Evolutionary conservation across 139 green algal genomes (phyloP).

Genomic region (Protoeuglena noctilucae): DNA sequence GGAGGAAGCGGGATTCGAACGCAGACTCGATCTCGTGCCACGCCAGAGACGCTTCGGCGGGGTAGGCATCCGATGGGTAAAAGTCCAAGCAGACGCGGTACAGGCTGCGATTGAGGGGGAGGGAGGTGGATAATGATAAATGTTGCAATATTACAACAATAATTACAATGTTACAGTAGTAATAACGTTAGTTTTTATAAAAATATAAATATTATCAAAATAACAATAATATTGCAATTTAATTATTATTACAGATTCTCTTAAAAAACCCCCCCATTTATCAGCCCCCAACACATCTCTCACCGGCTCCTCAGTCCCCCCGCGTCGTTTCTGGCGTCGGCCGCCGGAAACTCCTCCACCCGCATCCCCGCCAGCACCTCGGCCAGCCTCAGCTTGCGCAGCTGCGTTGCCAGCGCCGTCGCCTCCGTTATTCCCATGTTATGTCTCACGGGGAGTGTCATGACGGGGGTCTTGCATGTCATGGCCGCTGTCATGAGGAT

Average conservation of each 20-base stretch:
- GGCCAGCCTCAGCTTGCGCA: conserved; percentile 64
- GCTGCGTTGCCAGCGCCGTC: conserved; percentile 38
- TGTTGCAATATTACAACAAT: too few relatives aligned
- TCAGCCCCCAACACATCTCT: too few relatives aligned
- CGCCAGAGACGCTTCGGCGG: neutral
- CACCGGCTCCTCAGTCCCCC: neutral
- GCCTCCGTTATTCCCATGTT: conserved; percentile 13
- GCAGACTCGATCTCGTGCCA: neutral
- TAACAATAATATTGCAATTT: too few relatives aligned
- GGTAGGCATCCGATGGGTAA: neutral
- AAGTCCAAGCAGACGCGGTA: neutral
- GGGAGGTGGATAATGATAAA: too few relatives aligned
- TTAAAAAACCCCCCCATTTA: too few relatives aligned
- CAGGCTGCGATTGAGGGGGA: too few relatives aligned
- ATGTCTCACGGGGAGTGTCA: conserved; percentile 64
- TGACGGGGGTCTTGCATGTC: conserved; percentile 77
- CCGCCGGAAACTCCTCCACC: conserved; percentile 7
- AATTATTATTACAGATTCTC: too few relatives aligned
- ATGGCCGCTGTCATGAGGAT: conserved; percentile 88
- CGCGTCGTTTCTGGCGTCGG: neutral
- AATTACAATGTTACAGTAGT: too few relatives aligned
- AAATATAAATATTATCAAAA: too few relatives aligned
- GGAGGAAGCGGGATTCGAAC: neutral
- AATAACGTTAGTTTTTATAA: too few relatives aligned
- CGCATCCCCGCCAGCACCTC: conserved; percentile 44